Evolutionary conservation across 1,284 basidiomycete genomes (phyloP), one percentile per base, ranked within the genome.

Genomic region (Marasmius oreades): DNA sequence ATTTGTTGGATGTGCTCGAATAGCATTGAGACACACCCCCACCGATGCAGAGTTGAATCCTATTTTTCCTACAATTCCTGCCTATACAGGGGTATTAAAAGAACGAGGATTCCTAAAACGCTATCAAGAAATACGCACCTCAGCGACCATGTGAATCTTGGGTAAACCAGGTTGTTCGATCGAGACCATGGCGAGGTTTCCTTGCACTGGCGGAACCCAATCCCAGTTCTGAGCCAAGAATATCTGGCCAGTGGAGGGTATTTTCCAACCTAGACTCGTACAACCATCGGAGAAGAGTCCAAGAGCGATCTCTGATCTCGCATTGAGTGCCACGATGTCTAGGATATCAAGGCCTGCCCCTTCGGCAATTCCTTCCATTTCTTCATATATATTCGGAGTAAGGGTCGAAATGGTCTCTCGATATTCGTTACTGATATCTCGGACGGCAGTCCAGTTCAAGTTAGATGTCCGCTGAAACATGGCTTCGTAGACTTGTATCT

Each of bases 1-100:
- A 47, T 59, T 53, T 24, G 55, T 60, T 23, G 59, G 59, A 33
- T 53, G 57, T 3, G 61, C 61, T n/a, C 61, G 61, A 39, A 62
- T 58, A 23, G 61, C 61, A 42, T 62, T 62, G 22, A 62, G 56
- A 33, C 59, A 60, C 31, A 57, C 56, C 51, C 61, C 61, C 3
- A 62, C 57, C 14, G 56, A 56, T 33, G 55, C 52, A 24, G 57
- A 58, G 51, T 62, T 62, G 53, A 62, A 59, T 43, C 61, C 61
- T n/a, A 62, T 62, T 52, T 62, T 62, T 34, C 59, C 61, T 12
- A 62, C 55, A 51, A 62, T 58, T 26, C 61, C 61, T 46, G 61
- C 59, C 59, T 62, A 39, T 22, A 51, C 12, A 31, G 26, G 22
- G 37, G 20, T 10, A 4, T 3, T 44, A 36, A n/a, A 22, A 37